Evolutionary conservation across 1,284 basidiomycete genomes (phyloP), one percentile per base, ranked within the genome.

Genomic region (Naganishia cerealis): DNA sequence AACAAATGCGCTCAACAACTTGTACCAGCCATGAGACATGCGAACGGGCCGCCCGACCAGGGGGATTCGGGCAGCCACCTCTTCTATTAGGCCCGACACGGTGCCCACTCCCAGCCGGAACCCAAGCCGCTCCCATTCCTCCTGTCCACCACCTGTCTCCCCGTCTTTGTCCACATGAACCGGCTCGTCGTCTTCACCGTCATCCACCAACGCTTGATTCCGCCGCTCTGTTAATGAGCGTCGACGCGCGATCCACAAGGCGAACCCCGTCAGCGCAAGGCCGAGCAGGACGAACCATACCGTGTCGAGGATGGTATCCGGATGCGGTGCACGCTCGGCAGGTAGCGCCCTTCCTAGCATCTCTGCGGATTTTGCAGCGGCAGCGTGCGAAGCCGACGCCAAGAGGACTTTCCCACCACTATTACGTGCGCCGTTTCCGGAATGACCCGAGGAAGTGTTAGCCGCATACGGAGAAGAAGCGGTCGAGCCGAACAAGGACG

Each of bases 21-120:
- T 62, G 43, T 63, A 53, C 69, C 69, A 70, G 38, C 48, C 57
- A 24, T 53, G 54, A 10, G 29, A 16, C 10, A 42, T 57, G 46
- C 58, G 59, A 39, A 15, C 15, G 12, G 36, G 36, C 16, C 50
- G 33, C 29, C 50, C 42, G 24, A 62, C 33, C 16, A 62, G 15
- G 1, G 61, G 61, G 3, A 63, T 33, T 26, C 61, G 50, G 8
- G 38, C 24, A n/a, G 40, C 40, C 10, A 54, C 38, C 33, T 68
- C 56, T 12, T 38, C 26, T 1, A 57, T 29, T 18, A 68, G 18
- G 15, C 42, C 67, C 13, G 26, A n/a, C 9, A 54, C 54, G 3
- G 58, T 57, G 9, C 67, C 67, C 18, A 68, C 48, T 21, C 59
- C 53, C 13, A 63, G n/a, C 40, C 26, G 43, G 12, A 6, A 39